These are phyloP conservation scores for Elaeis oleifera DNA, from an alignment of 202 grass and related monocot species.

Conservation along the genomic window DNA sequence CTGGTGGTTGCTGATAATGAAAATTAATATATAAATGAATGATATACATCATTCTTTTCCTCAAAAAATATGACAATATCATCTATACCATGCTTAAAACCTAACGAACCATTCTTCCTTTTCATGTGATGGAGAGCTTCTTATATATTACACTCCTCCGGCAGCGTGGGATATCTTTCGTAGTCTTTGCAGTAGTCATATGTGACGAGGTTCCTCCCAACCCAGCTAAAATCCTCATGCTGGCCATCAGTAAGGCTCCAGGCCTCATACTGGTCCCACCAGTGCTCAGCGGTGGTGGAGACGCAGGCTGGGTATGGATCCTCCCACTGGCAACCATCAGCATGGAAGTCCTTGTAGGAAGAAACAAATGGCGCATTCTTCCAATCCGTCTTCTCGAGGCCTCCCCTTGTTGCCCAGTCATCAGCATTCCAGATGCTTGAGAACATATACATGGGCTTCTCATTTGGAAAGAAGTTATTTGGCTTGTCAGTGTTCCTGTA, in stretches of 20 bases:
- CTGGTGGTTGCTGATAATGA: too few relatives aligned
- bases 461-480: slow-evolving; percentile 65
- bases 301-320: slow-evolving; percentile 41
- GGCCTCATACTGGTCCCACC: slow-evolving; percentile 85
- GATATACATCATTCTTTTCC: too few relatives aligned
- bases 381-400: slow-evolving; percentile 95
- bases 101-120: too few relatives aligned
- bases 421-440: slow-evolving; percentile 99
- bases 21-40: too few relatives aligned
- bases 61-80: too few relatives aligned
- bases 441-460: slow-evolving; percentile 93
- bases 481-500: slow-evolving; percentile 65
- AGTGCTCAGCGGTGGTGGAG: slow-evolving; percentile 32
- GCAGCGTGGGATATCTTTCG: slow-evolving; percentile 44
- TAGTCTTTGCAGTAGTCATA: slow-evolving; percentile 94
- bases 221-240: slow-evolving; percentile 56
- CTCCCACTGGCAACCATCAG: slow-evolving; percentile 70
- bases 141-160: slow-evolving; percentile 51
- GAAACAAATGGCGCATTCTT: slow-evolving; percentile 65
- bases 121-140: too few relatives aligned
- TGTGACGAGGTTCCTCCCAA: slow-evolving; percentile 56
- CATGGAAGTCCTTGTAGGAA: slow-evolving; percentile 81
- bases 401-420: slow-evolving; percentile 90
- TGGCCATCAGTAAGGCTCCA: slow-evolving; percentile 63
- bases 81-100: too few relatives aligned